These are phyloP conservation scores for Haberlea rhodopensis DNA, from an alignment of 257 asterid species.

Conservation along the genomic window DNA sequence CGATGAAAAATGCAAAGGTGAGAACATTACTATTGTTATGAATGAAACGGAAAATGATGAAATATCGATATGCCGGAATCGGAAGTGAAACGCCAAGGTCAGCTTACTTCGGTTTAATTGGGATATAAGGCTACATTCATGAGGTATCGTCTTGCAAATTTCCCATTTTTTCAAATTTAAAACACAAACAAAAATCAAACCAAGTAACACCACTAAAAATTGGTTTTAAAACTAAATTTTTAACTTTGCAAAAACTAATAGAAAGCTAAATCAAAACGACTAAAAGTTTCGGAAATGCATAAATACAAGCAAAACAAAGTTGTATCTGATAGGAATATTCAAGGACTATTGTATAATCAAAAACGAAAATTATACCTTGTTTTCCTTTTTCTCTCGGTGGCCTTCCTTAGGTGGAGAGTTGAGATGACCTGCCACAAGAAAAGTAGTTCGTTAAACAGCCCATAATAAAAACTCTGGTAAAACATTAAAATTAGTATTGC, in stretches of 20 bases:
- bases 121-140: not conserved
- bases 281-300: too few species aligned
- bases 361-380: constrained; percentile 54
- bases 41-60: too few species aligned
- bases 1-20: not conserved
- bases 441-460: not conserved
- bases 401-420: constrained; percentile 41
- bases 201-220: too few species aligned
- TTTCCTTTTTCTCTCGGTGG: constrained; percentile 76
- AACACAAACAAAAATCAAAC: too few species aligned
- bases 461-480: not conserved
- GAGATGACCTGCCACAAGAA: constrained; percentile 38
- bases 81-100: not conserved
- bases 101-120: too few species aligned
- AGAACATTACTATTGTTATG: not conserved
- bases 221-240: too few species aligned
- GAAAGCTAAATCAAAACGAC: not conserved
- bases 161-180: too few species aligned
- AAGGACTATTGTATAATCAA: not conserved
- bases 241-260: too few species aligned
- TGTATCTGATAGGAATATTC: too few species aligned
- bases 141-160: not conserved
- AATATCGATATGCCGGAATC: too few species aligned
- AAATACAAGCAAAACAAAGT: too few species aligned
- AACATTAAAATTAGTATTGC: too few species aligned